Conservation (phyloP, 352 stramenopile genomes). For the Elongisporangium prolatum region DNA sequence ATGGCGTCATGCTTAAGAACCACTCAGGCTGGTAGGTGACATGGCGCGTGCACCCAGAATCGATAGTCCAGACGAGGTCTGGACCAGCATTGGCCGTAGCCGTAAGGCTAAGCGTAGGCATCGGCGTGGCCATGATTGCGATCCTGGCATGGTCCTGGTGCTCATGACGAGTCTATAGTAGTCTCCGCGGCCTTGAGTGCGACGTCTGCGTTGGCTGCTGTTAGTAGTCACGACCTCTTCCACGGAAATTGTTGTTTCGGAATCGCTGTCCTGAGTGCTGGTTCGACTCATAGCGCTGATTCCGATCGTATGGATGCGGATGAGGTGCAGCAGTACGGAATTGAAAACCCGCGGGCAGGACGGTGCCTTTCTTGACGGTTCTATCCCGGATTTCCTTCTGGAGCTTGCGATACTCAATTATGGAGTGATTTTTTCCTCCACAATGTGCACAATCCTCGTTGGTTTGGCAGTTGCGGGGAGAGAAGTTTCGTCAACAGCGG, state of each 20-base stretch:
- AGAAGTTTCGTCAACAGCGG: neutral
- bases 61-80: constrained; percentile 9
- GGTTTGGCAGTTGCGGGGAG: constrained; percentile 1
- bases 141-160: no score
- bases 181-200: no score
- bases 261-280: no score
- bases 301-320: no score
- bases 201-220: no score
- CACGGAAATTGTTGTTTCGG: no score
- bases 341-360: constrained; percentile 9
- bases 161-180: no score
- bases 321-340: neutral
- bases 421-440: constrained; percentile 7
- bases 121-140: no score
- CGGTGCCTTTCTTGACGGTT: constrained; percentile 7
- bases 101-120: neutral
- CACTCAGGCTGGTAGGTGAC: constrained; percentile 1
- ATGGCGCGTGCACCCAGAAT: constrained; percentile 12
- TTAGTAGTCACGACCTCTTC: no score
- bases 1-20: constrained; percentile 4
- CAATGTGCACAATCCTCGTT: constrained; percentile 2
- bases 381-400: constrained; percentile 9
- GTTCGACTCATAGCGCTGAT: no score
- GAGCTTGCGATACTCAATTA: constrained; percentile 8
- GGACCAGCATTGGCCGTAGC: neutral